Conservation (phyloP, 805 yeast genomes). For the Candida mattraensis region DNA sequence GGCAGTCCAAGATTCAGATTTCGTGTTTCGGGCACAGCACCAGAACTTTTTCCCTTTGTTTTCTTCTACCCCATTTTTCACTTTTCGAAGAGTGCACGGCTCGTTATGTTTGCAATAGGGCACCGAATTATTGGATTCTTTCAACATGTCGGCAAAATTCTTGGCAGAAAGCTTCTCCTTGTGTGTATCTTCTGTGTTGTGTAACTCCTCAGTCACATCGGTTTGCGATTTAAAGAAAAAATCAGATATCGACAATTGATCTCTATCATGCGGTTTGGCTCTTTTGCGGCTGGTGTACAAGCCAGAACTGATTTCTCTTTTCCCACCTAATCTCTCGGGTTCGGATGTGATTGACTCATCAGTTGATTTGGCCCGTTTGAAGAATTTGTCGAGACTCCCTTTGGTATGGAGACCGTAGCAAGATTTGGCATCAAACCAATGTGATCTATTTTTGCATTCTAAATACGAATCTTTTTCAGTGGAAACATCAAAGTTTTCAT, state of each 20-base stretch:
- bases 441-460: slow-evolving; percentile 17
- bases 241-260: slow-evolving; percentile 24
- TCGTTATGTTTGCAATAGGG: slow-evolving; percentile 52
- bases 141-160: slow-evolving; percentile 24
- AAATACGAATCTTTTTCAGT: slow-evolving; percentile 4
- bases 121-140: slow-evolving; percentile 10
- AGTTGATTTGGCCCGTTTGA: slow-evolving; percentile 11
- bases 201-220: not conserved
- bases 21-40: slow-evolving; percentile 44
- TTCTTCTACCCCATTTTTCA: slow-evolving; percentile 36
- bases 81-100: slow-evolving; percentile 46
- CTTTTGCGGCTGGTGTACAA: slow-evolving; percentile 23
- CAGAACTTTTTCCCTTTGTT: slow-evolving; percentile 55
- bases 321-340: slow-evolving; percentile 2
- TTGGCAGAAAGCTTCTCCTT: slow-evolving; percentile 12
- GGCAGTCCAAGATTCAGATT: slow-evolving; percentile 24
- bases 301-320: not conserved
- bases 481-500: slow-evolving; percentile 7
- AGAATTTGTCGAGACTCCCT: slow-evolving; percentile 33
- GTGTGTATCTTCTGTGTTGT: not conserved
- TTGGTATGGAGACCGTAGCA: slow-evolving; percentile 41
- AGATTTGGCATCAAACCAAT: slow-evolving; percentile 54
- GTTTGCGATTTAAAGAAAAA: slow-evolving; percentile 22
- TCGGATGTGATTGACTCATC: not conserved
- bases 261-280: slow-evolving; percentile 5